Evolutionary conservation across 192 early-diverging fungal species (phyloP), one percentile per base, ranked within the genome.

Genomic region (Coemansia pectinata): DNA sequence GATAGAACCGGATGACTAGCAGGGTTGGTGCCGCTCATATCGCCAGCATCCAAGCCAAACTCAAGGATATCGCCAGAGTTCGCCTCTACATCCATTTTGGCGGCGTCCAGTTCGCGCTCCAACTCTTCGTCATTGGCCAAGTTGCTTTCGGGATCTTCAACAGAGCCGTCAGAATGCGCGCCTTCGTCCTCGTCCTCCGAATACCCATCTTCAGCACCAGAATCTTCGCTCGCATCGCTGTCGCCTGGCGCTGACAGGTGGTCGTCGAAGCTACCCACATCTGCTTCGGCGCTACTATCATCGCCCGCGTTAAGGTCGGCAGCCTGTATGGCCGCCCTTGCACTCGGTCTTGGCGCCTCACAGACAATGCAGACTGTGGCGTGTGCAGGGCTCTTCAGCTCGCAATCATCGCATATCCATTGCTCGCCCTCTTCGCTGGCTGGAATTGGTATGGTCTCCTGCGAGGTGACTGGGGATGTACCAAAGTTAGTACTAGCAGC

Each of bases 351-450:
- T 23, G 67, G 45, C 3, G 63, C 62, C 33, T 83, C 81, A 40
- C 81, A 83, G 1, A 78, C 52, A 2, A 39, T 39, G 29, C 81
- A 83, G 21, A 41, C 34, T 4, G 44, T 27, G 17, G 69, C 66
- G 1, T 11, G 42, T 23, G 36, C 34, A 0, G 71, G 62, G 63
- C 42, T 83, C 48, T 63, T 64, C 17, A 83, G 44, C 33, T 66
- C 67, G 58, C 81, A 84, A 15, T 64, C 58, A 7, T 52, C 60
- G 52, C 77, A 84, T n/a, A 59, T 69, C 81, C 81, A 84, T 21
- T 70, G 27, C 12, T 55, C 73, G 11, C 10, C 44, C 15, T 29
- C 25, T 15, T 17, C 34, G 27, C 8, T 45, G 12, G 41, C 57
- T 8, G 47, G 19, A 48, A 2, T n/a, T 21, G 19, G 47, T 9